A percentile compares a stretch with the other conserved stretches of the same genome.
Conservation (phyloP, 225 moss, liverwort and hornwort species). For the Anthoceros angustus region DNA sequence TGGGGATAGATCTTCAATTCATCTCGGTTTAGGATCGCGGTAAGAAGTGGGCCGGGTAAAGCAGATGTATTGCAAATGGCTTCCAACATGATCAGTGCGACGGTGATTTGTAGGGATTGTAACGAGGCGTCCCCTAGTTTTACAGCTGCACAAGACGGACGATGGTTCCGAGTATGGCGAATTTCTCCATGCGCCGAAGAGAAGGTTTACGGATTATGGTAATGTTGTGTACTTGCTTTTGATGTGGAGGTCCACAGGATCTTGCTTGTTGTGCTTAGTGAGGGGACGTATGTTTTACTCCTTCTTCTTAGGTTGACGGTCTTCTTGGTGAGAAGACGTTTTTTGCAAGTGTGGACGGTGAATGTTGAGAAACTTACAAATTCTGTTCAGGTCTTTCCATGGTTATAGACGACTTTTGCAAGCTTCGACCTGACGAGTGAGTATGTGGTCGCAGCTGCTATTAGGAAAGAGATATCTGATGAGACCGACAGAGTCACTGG, state of each 20-base stretch:
- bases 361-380: too few species aligned
- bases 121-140: conserved; percentile 72
- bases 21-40: too few species aligned
- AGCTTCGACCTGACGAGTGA: background rate
- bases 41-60: too few species aligned
- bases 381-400: too few species aligned
- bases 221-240: conserved; percentile 1
- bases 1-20: too few species aligned
- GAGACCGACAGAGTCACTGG: conserved; percentile 4
- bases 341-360: too few species aligned
- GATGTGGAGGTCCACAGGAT: background rate
- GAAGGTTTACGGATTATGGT: conserved; percentile 72
- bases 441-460: background rate
- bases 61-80: too few species aligned
- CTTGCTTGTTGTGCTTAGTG: background rate
- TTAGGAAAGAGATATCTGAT: background rate
- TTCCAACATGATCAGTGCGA: too few species aligned
- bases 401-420: too few species aligned
- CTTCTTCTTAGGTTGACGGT: too few species aligned
- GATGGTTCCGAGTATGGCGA: conserved; percentile 75
- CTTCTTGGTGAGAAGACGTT: too few species aligned
- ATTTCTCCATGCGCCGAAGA: conserved; percentile 75
- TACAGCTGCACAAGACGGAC: conserved; percentile 87
- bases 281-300: too few species aligned
- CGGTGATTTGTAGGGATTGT: conserved; percentile 41